phyloP scores from a whole-genome alignment of 495 filamentous ascomycete species.

The Penicillium chermesinum region DNA sequence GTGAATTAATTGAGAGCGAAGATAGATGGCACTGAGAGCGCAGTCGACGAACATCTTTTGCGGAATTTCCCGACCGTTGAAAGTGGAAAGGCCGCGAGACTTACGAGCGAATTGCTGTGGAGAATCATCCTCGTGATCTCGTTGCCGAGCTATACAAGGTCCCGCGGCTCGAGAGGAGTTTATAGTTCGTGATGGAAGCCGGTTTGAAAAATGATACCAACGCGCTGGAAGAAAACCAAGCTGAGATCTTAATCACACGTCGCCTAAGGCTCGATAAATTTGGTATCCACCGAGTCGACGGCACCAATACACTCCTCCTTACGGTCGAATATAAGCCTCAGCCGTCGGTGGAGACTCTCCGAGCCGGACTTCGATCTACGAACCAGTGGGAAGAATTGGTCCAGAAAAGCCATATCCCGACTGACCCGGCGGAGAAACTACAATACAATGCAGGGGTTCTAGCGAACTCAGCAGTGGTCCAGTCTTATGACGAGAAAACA shows the following conservation, averaged over 20 bases:
- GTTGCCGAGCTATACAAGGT: not conserved
- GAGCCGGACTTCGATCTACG: slow-evolving; percentile 22
- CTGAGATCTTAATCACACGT: too few relatives aligned
- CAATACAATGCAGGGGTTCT: slow-evolving; percentile 21
- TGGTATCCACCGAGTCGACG: slow-evolving; percentile 19
- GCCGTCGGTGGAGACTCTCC: slow-evolving; percentile 23
- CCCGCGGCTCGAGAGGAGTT: not conserved
- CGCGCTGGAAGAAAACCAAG: not conserved
- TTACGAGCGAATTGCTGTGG: not conserved
- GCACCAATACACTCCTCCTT: slow-evolving; percentile 18
- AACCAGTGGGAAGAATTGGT: slow-evolving; percentile 18
- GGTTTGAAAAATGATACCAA: not conserved
- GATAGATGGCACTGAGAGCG: too few relatives aligned
- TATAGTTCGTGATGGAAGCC: not conserved
- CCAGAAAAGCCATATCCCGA: slow-evolving; percentile 13
- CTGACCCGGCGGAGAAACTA: not conserved
- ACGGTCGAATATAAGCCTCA: slow-evolving; percentile 35
- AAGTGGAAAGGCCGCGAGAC: not conserved
- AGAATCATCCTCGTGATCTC: not conserved
- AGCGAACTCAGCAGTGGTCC: slow-evolving; percentile 13
- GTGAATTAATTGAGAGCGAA: too few relatives aligned
- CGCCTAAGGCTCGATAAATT: slow-evolving; percentile 15
- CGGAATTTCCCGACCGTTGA: not conserved
- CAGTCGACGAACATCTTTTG: not conserved
- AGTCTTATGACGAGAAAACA: slow-evolving; percentile 27